Evolutionary conservation across 768 basidiomycete species (phyloP), one percentile per base, ranked within the genome.

Genomic region (Rhodocollybia butyracea): DNA sequence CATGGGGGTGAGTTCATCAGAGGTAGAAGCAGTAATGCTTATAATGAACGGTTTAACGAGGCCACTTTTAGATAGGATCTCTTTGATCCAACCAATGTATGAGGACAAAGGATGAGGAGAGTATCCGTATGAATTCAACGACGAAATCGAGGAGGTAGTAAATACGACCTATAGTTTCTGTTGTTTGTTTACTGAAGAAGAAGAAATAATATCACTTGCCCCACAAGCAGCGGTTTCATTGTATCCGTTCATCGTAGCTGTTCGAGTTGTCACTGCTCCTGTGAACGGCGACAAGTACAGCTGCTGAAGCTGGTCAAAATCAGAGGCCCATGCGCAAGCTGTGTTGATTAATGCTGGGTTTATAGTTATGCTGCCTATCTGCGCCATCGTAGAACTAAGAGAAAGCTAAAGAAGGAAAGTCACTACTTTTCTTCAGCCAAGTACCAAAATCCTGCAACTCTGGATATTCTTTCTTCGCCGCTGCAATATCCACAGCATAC

Each of bases 121-220:
- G 70, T 94, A 95, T 22, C 92, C 92, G 68, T 90, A 94, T 0
- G 87, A 88, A 66, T 94, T 94, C 57, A 91, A 64, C 15, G 91
- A 84, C n/a, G 88, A 77, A 34, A 77, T 60, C 8, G 73, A 63
- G 13, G 72, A 70, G 36, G 68, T 70, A 43, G 81, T 58, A 60
- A 91, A 88, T 15, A 78, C 81, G 45, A 88, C 86, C 88, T 90
- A 60, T 31, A 54, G 5, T 26, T 30, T 38, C 15, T 50, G 13
- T 45, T 54, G 31, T n/a, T 36, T 32, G 43, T 52, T 48, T 52
- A 51, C 21, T 41, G 34, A 54, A 42, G 39, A 29, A 58, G 38
- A 50, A 27, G 15, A 17, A 31, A 46, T 26, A 17, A 21, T 11
- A 31, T 27, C 51, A 63, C 78, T 30, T 64, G 91, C 91, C 52